phyloP scores from a whole-genome alignment of 2,329 filamentous ascomycete genomes.

The Plenodomus tracheiphilus region DNA sequence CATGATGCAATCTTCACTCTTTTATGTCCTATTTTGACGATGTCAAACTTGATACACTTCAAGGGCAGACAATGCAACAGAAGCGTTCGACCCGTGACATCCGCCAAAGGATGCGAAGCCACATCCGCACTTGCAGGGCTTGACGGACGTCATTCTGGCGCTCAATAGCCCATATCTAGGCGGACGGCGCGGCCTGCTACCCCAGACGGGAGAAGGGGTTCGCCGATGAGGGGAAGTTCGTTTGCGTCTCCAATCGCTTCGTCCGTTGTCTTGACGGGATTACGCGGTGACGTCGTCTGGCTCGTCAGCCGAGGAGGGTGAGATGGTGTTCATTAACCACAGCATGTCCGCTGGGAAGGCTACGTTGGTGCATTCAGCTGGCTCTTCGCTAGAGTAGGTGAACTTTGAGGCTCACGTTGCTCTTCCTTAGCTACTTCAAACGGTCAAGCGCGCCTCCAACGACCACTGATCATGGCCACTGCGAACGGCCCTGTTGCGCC shows the following conservation, averaged over 20 bases:
- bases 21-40: no score
- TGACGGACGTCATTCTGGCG: slow-evolving; percentile 22
- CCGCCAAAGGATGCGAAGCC: slow-evolving; percentile 6
- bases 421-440: background rate
- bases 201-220: slow-evolving; percentile 4
- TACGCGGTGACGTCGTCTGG: slow-evolving; percentile 14
- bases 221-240: slow-evolving; percentile 10
- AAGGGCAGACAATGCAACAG: no score
- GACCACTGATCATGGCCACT: slow-evolving; percentile 5
- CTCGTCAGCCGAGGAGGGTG: slow-evolving; percentile 3
- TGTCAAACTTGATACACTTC: no score
- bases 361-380: background rate
- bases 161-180: slow-evolving; percentile 7
- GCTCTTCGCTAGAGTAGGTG: background rate
- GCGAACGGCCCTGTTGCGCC: slow-evolving; percentile 17
- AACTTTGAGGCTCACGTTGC: background rate
- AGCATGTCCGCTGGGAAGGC: background rate
- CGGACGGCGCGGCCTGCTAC: slow-evolving; percentile 10
- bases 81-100: no score
- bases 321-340: slow-evolving; percentile 9
- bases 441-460: no score
- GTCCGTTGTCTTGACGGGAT: background rate
- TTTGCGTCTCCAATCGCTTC: slow-evolving; percentile 9
- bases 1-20: no score
- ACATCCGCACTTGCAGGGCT: slow-evolving; percentile 1